phyloP scores from a whole-genome alignment of 2,329 filamentous ascomycete genomes.

The Calonectria montana region DNA sequence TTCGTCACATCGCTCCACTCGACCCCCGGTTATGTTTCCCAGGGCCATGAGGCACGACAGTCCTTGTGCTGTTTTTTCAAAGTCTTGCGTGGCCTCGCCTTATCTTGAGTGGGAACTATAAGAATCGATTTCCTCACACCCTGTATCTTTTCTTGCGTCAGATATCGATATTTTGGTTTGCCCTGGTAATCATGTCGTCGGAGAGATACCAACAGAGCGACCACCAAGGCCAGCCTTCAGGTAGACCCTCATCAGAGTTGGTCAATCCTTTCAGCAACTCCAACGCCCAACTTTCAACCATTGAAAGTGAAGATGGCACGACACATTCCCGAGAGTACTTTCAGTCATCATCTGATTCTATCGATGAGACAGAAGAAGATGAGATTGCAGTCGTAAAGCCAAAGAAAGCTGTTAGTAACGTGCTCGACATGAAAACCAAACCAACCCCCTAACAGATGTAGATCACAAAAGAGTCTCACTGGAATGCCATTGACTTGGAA shows the following conservation, averaged over 20 bases:
- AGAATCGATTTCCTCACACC: background rate
- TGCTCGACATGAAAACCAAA: background rate
- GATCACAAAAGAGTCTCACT: background rate
- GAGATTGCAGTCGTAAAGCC: background rate
- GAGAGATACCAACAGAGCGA: background rate
- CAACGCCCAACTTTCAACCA: background rate
- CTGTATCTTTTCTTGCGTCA: background rate
- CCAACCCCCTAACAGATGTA: background rate
- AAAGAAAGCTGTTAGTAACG: background rate
- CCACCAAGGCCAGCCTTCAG: background rate
- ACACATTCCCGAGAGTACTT: background rate
- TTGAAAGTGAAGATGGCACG: background rate
- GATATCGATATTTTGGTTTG: background rate
- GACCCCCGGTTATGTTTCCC: background rate
- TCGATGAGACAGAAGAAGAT: background rate
- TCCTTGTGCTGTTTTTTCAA: background rate
- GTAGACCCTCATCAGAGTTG: background rate
- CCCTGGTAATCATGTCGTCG: background rate
- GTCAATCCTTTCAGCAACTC: constrained; percentile 1
- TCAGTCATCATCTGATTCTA: background rate
- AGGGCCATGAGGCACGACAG: background rate
- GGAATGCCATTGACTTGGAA: background rate
- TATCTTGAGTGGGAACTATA: background rate
- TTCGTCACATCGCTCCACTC: background rate
- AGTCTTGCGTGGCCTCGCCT: background rate